These are phyloP conservation scores for Rhodotorula sp. DNA, from an alignment of 1,284 basidiomycete species.

Conservation along the genomic window DNA sequence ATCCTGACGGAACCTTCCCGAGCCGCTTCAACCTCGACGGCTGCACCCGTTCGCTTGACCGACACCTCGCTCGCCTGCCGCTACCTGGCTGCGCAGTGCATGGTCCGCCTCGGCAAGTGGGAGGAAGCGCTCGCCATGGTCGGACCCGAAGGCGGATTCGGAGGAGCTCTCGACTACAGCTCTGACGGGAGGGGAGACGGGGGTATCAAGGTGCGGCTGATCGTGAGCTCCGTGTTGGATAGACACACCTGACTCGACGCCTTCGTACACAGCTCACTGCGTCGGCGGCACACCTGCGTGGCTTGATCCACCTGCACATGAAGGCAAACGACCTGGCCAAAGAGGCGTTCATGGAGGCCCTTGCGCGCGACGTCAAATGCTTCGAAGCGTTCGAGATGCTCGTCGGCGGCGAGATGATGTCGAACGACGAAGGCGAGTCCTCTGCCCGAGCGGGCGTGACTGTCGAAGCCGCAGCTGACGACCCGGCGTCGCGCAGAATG, in stretches of 20 bases:
- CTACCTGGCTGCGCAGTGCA: constrained; percentile 91
- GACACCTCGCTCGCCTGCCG: constrained; percentile 90
- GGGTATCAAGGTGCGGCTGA: constrained; percentile 48
- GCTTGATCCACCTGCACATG: constrained; percentile 87
- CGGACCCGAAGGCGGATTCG: constrained; percentile 59
- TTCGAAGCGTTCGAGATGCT: constrained; percentile 94
- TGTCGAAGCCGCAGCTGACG: constrained; percentile 8
- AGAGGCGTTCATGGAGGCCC: constrained; percentile 89
- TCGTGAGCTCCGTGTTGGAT: too few species aligned
- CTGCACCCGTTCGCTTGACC: constrained; percentile 57
- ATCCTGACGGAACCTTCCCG: constrained; percentile 62
- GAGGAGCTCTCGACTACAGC: constrained; percentile 3
- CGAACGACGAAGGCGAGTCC: constrained; percentile 75
- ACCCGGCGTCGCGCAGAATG: constrained; percentile 65
- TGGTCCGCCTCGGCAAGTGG: constrained; percentile 91
- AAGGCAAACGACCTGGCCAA: constrained; percentile 87
- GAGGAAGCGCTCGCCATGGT: constrained; percentile 88
- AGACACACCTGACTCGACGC: background rate
- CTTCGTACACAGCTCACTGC: constrained; percentile 71
- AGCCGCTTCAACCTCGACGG: constrained; percentile 10
- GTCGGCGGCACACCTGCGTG: constrained; percentile 91
- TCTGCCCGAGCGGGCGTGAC: constrained; percentile 9
- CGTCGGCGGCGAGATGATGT: constrained; percentile 89
- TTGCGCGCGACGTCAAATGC: constrained; percentile 93
- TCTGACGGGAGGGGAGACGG: constrained; percentile 45